Conservation (phyloP, 2,329 filamentous ascomycete genomes). For the Colletotrichum aenigma region DNA sequence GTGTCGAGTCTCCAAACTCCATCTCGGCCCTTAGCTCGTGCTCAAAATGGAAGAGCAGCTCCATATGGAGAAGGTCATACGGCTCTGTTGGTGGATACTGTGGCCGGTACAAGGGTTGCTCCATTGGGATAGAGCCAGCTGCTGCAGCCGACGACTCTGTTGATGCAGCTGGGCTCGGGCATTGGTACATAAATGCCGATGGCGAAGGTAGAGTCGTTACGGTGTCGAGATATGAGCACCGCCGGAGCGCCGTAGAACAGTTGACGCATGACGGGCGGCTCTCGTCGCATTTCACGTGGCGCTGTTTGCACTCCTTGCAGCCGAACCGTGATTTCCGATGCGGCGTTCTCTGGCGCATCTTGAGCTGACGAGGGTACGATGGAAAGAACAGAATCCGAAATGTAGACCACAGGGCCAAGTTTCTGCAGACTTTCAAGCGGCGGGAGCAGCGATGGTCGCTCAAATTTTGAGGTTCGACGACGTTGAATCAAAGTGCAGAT, state of each 20-base stretch:
- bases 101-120: not conserved
- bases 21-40: not conserved
- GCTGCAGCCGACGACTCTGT: not conserved
- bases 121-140: not conserved
- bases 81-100: not conserved
- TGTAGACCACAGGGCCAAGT: rapidly evolving
- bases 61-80: not conserved
- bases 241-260: slow-evolving; percentile 39
- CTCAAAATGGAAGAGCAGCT: slow-evolving; percentile 5
- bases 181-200: not conserved
- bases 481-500: not conserved
- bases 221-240: slow-evolving; percentile 33
- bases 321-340: slow-evolving; percentile 45
- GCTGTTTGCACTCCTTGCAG: slow-evolving; percentile 43
- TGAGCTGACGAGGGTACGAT: not conserved
- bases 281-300: slow-evolving; percentile 49
- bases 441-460: not conserved
- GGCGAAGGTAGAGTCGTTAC: not conserved
- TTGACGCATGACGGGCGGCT: slow-evolving; percentile 42
- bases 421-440: not conserved
- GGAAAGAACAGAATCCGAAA: not conserved
- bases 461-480: not conserved
- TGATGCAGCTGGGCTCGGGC: not conserved
- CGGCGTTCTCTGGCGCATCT: slow-evolving; percentile 1
- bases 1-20: not conserved